A percentile compares a stretch with the other conserved stretches of the same genome.
phyloP scores from a whole-genome alignment of 1,139 yeast species.

The Taphrina sp. region DNA sequence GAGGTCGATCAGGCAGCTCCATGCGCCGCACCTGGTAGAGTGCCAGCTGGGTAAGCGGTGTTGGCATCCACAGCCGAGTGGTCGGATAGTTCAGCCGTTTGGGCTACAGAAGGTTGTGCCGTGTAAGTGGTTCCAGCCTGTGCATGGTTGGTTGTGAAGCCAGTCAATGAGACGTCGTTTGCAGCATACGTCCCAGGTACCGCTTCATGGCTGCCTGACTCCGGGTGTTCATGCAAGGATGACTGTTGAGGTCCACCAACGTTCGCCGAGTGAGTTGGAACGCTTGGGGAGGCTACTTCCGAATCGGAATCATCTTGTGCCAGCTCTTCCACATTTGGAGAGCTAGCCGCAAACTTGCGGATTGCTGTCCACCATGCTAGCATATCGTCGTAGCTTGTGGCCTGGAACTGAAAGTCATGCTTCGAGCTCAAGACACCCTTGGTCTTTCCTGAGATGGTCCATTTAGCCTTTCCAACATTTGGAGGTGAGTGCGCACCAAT shows the following conservation, averaged over 20 bases:
- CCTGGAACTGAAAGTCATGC: constrained; percentile 49
- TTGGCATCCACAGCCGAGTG: too few species aligned
- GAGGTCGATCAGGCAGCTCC: constrained; percentile 13
- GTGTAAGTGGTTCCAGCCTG: too few species aligned
- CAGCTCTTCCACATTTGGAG: constrained; percentile 12
- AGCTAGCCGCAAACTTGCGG: constrained; percentile 42
- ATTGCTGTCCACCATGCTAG: constrained; percentile 51
- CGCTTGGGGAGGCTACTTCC: constrained; percentile 10
- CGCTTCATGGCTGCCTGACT: too few species aligned
- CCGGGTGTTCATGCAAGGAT: too few species aligned
- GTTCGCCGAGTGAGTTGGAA: neutral
- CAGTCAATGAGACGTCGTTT: too few species aligned
- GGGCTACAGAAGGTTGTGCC: too few species aligned
- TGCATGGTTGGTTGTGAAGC: too few species aligned
- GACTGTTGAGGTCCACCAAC: too few species aligned
- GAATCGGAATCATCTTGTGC: constrained; percentile 26
- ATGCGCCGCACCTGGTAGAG: constrained; percentile 4
- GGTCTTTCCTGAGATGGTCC: constrained; percentile 49
- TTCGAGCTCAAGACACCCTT: constrained; percentile 42
- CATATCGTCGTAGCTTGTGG: constrained; percentile 50
- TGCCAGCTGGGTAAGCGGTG: neutral
- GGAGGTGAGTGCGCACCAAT: constrained; percentile 46
- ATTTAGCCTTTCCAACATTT: constrained; percentile 47
- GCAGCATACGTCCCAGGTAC: too few species aligned
- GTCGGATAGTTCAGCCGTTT: too few species aligned